Evolutionary conservation across 768 basidiomycete species (phyloP).

Genomic region (Pleurotus eryngii): DNA sequence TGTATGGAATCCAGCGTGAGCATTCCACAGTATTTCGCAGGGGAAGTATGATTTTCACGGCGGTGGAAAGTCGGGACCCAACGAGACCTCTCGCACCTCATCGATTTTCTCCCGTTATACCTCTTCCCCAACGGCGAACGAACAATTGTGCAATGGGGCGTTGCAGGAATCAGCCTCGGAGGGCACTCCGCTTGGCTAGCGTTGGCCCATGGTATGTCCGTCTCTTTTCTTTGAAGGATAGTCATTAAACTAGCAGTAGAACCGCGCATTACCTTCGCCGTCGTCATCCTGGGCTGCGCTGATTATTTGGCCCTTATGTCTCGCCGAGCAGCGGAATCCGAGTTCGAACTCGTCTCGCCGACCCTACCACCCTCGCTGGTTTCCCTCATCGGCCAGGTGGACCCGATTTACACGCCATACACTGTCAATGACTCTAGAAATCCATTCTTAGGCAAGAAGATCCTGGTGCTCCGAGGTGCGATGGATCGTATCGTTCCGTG

Average conservation of each 20-base stretch:
- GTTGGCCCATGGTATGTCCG: conserved; percentile 39
- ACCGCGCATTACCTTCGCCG: conserved; percentile 39
- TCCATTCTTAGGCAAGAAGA: conserved; percentile 67
- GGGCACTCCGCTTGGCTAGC: conserved; percentile 82
- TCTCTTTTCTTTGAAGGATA: not conserved
- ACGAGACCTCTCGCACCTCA: conserved; percentile 73
- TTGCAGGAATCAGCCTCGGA: conserved; percentile 77
- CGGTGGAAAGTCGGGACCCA: conserved; percentile 53
- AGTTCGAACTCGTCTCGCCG: conserved; percentile 44
- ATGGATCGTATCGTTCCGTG: conserved; percentile 69
- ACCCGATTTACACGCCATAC: conserved; percentile 45
- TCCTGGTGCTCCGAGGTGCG: conserved; percentile 69
- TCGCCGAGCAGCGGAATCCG: conserved; percentile 45
- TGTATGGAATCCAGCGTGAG: conserved; percentile 45
- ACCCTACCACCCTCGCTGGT: conserved; percentile 55
- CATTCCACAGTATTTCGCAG: not conserved
- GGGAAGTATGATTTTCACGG: not conserved
- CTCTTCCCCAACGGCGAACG: conserved; percentile 68
- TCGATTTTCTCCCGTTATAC: conserved; percentile 74
- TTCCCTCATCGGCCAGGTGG: conserved; percentile 39
- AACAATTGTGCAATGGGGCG: conserved; percentile 61
- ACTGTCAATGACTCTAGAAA: conserved; percentile 36
- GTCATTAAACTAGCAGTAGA: conserved; percentile 26
- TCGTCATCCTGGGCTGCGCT: conserved; percentile 69
- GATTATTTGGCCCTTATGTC: conserved; percentile 58